Evolutionary conservation across 345 rosid genomes (phyloP), one percentile per base, ranked within the genome.

Genomic region (Salix viminalis): DNA sequence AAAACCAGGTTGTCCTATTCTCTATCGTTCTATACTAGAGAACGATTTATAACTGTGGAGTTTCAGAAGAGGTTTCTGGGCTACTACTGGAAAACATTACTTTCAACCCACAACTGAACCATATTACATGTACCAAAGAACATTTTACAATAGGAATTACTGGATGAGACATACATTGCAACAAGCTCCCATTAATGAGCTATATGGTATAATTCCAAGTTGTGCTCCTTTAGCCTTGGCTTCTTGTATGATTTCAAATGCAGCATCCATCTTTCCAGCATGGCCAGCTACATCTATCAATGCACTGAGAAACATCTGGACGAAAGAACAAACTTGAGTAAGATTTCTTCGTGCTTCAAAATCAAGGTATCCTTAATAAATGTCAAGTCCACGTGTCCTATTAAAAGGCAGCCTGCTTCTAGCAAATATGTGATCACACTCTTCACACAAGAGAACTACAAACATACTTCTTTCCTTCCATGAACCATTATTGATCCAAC

Each of bases 181-280:
- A 87, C 97, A 93, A 84, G 99, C 97, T 85, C 99, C 99, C 99
- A 95, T 95, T 84, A 95, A 83, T 72, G 99, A 91, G 87, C 99
- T 93, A 79, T 93, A 95, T 79, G 94, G 79, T 83, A 95, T 75
- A 54, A 88, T 89, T 82, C 97, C 97, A 82, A 84, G 83, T 73
- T 62, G 88, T 71, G 82, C 82, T 79, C 94, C 94, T 73, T 84
- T 85, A 78, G 75, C 80, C 85, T 81, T 86, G 66, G 96, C 96
- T 81, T 88, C 94, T 76, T 82, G 85, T 61, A 91, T 77, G 72
- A 89, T 79, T 23, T 91, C 87, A 80, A 95, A 91, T 76, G 97
- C 97, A 77, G 88, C 87, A 73, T 92, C 94, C 79, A 95, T 64
- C 79, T 86, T 86, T 75, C 90, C 90, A 79, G 96, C 90, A 86